These are phyloP conservation scores for Trifolium fragiferum DNA, from an alignment of 306 rosid genomes.

Conservation along the genomic window DNA sequence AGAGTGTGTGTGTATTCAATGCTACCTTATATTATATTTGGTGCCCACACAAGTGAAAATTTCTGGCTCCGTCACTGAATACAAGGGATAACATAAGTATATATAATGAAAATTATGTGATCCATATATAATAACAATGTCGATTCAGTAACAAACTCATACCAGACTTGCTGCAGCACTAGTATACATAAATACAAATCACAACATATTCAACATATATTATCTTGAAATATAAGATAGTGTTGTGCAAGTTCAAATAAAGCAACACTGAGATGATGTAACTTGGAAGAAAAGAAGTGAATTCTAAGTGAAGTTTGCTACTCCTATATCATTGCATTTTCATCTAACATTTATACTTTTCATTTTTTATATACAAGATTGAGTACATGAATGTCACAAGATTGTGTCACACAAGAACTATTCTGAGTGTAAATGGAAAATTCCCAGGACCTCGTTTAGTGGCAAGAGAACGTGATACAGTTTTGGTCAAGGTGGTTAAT, in stretches of 20 bases:
- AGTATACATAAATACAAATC: constrained; percentile 49
- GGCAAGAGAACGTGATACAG: constrained; percentile 85
- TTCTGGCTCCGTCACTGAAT: no score
- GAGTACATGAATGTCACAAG: constrained; percentile 66
- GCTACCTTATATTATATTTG: no score
- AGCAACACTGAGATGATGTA: no score
- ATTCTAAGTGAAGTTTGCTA: neutral
- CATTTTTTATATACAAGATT: constrained; percentile 48
- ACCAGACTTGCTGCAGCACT: constrained; percentile 99
- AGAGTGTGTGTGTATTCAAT: no score
- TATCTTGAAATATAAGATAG: constrained; percentile 31
- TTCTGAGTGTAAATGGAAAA: constrained; percentile 68
- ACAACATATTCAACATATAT: neutral
- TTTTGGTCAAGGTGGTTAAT: constrained; percentile 66
- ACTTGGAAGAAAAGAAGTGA: no score
- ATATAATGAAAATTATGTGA: neutral
- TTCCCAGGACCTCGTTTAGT: constrained; percentile 77
- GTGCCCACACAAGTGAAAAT: no score
- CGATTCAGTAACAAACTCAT: constrained; percentile 40
- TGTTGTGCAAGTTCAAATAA: no score
- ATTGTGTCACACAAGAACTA: constrained; percentile 70
- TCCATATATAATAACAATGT: constrained; percentile 12
- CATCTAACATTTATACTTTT: constrained; percentile 1
- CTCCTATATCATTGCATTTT: neutral
- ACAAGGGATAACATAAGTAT: constrained; percentile 24